Evolutionary conservation across 805 yeast species (phyloP).

Genomic region (Yarrowia bubula): DNA sequence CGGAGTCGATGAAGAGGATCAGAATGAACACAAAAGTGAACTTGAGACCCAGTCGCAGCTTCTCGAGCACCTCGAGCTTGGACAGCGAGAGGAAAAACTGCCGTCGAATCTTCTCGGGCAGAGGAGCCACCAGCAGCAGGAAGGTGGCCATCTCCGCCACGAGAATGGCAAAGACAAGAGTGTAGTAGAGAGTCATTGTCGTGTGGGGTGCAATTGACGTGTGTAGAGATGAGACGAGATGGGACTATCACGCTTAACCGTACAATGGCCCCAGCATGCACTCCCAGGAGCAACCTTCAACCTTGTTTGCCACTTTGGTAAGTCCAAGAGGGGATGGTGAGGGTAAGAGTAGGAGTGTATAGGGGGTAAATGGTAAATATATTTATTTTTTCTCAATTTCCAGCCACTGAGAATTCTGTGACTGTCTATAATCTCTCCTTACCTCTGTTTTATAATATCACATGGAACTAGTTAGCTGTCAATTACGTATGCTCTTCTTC

Average conservation of each 20-base stretch:
- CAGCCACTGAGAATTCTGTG: too few species aligned
- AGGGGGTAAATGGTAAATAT: too few species aligned
- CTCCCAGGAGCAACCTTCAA: constrained; percentile 19
- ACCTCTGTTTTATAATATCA: too few species aligned
- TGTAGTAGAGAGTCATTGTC: constrained; percentile 46
- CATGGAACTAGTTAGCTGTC: background rate
- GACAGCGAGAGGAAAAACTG: constrained; percentile 81
- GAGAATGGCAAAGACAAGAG: constrained; percentile 68
- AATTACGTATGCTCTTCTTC: background rate
- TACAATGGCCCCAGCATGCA: constrained; percentile 16
- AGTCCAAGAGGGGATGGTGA: background rate
- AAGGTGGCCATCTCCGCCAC: constrained; percentile 76
- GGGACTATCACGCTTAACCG: background rate
- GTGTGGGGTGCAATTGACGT: background rate
- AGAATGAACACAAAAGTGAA: constrained; percentile 60
- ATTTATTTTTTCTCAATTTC: too few species aligned
- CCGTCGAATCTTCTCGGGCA: constrained; percentile 72
- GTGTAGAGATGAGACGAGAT: background rate
- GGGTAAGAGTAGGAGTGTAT: background rate
- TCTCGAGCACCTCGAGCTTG: constrained; percentile 62
- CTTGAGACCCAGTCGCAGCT: constrained; percentile 72
- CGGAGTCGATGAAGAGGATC: constrained; percentile 81
- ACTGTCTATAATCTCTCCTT: too few species aligned
- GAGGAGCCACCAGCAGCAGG: constrained; percentile 76
- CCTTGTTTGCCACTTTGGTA: constrained; percentile 23